These are phyloP conservation scores for Ophiosphaerella narmari DNA, from an alignment of 2,329 filamentous ascomycete species.

Conservation along the genomic window DNA sequence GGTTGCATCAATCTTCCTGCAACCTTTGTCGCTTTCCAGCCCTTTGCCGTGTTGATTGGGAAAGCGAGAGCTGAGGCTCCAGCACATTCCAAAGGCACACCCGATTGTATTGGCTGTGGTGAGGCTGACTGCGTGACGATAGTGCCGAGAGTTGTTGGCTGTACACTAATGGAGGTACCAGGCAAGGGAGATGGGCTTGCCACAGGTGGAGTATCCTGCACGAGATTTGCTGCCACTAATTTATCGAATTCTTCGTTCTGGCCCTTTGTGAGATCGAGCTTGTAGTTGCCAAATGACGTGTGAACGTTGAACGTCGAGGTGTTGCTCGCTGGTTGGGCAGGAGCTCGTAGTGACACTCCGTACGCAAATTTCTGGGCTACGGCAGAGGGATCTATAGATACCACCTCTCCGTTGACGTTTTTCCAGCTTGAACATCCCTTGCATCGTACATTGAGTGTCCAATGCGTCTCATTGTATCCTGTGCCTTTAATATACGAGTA, in stretches of 20 bases:
- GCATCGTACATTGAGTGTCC: constrained; percentile 38
- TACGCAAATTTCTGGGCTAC: constrained; percentile 31
- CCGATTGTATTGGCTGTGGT: constrained; percentile 20
- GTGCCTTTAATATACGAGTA: constrained; percentile 40
- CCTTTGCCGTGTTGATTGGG: constrained; percentile 20
- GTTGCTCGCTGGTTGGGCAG: constrained; percentile 36
- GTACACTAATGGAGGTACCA: constrained; percentile 11
- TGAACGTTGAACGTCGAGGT: constrained; percentile 39
- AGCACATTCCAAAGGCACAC: constrained; percentile 25
- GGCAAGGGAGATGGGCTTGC: constrained; percentile 11
- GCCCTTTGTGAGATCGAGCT: constrained; percentile 27
- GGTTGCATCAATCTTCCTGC: constrained; percentile 47
- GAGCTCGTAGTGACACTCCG: constrained; percentile 22
- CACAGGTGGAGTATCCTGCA: constrained; percentile 19
- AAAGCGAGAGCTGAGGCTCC: constrained; percentile 25
- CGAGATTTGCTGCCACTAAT: constrained; percentile 29
- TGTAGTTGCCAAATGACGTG: constrained; percentile 33
- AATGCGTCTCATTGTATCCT: constrained; percentile 38
- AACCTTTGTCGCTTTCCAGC: constrained; percentile 44
- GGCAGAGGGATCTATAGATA: constrained; percentile 21
- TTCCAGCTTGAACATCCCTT: constrained; percentile 37
- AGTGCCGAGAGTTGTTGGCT: constrained; percentile 21
- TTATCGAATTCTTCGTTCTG: constrained; percentile 31
- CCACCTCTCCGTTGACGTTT: constrained; percentile 29
- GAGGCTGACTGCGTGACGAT: constrained; percentile 10